These are phyloP conservation scores for Talaromyces sp. DNA, from an alignment of 2,329 filamentous ascomycete genomes.

Conservation along the genomic window DNA sequence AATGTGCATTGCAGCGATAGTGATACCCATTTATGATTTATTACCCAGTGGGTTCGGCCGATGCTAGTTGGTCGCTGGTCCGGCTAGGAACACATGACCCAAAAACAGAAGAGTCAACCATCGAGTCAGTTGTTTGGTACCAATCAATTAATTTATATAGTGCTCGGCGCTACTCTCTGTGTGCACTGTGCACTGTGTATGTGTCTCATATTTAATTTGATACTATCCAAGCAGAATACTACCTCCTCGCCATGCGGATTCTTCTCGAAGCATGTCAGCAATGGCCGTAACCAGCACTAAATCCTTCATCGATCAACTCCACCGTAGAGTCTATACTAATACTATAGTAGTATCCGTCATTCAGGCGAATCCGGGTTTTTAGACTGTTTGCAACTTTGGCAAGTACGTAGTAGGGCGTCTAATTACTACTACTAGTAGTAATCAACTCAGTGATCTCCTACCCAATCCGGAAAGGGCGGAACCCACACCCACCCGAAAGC, in stretches of 20 bases:
- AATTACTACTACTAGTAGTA: no score
- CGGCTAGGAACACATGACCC: background rate
- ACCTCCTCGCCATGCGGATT: background rate
- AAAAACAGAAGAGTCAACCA: background rate
- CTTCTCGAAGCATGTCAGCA: background rate
- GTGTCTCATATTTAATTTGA: background rate
- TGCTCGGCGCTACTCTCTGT: background rate
- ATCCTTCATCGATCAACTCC: background rate
- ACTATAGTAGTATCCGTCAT: background rate
- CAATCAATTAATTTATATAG: background rate
- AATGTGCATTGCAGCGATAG: background rate
- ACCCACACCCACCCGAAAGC: background rate
- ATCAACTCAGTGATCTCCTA: background rate
- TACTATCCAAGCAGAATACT: background rate
- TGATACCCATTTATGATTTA: background rate
- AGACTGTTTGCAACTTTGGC: background rate
- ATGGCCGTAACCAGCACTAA: background rate
- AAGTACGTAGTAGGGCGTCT: no score
- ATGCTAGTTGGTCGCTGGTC: background rate
- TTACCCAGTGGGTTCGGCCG: background rate
- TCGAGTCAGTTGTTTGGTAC: background rate
- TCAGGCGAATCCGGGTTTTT: background rate
- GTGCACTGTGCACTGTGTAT: no score
- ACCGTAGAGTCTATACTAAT: background rate
- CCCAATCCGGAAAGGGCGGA: background rate